Conservation (phyloP, 805 yeast genomes). For the Yarrowia bubula region DNA sequence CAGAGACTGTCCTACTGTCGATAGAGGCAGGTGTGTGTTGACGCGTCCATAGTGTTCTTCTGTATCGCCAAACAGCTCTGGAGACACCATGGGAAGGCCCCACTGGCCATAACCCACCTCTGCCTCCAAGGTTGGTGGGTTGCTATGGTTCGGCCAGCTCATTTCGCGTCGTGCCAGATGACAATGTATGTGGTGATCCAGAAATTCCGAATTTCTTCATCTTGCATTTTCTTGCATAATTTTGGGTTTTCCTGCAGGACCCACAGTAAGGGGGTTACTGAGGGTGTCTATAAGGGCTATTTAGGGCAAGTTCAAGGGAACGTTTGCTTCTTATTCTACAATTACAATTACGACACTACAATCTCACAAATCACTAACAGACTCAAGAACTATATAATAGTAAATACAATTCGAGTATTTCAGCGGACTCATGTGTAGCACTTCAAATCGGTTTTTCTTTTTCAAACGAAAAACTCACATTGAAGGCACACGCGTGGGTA, state of each 20-base stretch:
- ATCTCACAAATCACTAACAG: background rate
- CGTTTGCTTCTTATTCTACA: too few relatives aligned
- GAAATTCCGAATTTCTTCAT: background rate
- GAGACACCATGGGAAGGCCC: background rate
- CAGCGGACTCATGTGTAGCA: slow-evolving; percentile 20
- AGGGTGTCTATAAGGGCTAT: too few relatives aligned
- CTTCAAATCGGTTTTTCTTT: background rate
- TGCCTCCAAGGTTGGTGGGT: background rate
- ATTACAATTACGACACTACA: too few relatives aligned
- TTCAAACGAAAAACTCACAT: background rate
- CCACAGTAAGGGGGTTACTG: too few relatives aligned
- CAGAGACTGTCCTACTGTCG: background rate
- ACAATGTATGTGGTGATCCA: background rate
- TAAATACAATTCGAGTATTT: background rate
- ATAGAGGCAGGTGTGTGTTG: background rate
- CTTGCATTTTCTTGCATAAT: background rate
- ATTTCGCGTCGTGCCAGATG: background rate
- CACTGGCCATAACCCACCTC: background rate
- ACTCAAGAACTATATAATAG: background rate
- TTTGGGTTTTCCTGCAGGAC: too few relatives aligned
- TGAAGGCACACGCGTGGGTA: slow-evolving; percentile 13
- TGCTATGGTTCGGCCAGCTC: background rate
- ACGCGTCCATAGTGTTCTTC: background rate
- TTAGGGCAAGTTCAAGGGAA: too few relatives aligned
- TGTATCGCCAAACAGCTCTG: background rate